Evolutionary conservation across 139 green algal genomes (phyloP), one percentile per base, ranked within the genome.

Genomic region (Volvox africanus): DNA sequence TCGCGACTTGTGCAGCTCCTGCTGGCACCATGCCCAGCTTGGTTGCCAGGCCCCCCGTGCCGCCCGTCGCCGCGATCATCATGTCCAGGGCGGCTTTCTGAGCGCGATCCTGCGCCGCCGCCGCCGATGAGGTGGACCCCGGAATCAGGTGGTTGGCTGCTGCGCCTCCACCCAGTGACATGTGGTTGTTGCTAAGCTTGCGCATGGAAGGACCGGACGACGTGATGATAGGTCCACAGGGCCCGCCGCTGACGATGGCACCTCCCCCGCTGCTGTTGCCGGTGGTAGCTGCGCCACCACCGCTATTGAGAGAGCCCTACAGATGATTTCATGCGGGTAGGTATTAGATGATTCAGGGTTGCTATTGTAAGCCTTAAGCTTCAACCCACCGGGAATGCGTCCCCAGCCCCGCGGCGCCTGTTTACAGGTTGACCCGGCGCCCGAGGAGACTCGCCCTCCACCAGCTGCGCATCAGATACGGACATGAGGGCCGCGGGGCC

Each of bases 401-500:
- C 78, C 21, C 16, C 30, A 1, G 18, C 76, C 17, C 78, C 78
- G 12, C 78, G 36, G 36, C 78, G 78, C 67, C 14, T 33, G 16
- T n/a, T 2, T 22, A 12, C 0, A 26, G 36, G 85, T 14, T 55
- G n/a, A 12, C 83, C 85, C 22, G 85, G 85, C 28, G 71, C 69
- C 18, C 85, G 26, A 0, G 85, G 85, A 2, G 85, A 89, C 85
- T 89, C 85, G 3, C 85, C 85, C 44, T 89, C 85, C 85, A 89
- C 85, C 37, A 89, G 85, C 85, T 89, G 85, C 18, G 85, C 85
- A 21, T 89, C 83, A n/a, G n/a, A n/a, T n/a, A n/a, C n/a, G 35
- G 33, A 65, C 68, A 78, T 55, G 44, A 55, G 55, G 67, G 83
- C 65, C 26, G 11, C 30, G 0, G 30, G 61, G 77, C 28, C 37